phyloP scores from a whole-genome alignment of 139 green algal genomes.

The Ettlia oleoabundans region DNA sequence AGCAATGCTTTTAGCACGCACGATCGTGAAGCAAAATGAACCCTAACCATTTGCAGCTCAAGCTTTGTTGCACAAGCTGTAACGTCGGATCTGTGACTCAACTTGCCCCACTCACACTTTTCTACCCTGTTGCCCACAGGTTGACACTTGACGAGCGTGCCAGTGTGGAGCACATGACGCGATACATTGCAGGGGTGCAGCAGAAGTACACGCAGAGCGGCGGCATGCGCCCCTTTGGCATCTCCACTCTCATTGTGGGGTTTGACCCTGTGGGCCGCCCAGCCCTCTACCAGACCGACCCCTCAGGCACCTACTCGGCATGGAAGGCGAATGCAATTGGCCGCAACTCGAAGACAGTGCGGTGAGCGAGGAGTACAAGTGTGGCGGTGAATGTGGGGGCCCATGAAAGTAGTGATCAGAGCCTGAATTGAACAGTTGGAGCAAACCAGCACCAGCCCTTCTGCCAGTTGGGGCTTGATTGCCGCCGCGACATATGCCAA shows the following conservation, averaged over 20 bases:
- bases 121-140: neutral
- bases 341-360: conserved; percentile 95
- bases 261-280: conserved; percentile 81
- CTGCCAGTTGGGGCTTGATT: too few relatives aligned
- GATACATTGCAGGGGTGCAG: conserved; percentile 85
- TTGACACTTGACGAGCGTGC: conserved; percentile 89
- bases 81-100: too few relatives aligned
- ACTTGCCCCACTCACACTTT: too few relatives aligned
- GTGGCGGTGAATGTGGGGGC: neutral
- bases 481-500: too few relatives aligned
- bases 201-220: conserved; percentile 98
- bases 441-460: too few relatives aligned
- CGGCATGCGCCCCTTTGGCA: conserved; percentile 97
- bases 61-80: too few relatives aligned
- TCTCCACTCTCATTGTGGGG: conserved; percentile 96
- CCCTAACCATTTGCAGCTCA: too few relatives aligned
- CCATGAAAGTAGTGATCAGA: neutral
- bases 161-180: conserved; percentile 93
- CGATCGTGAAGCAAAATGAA: too few relatives aligned
- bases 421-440: neutral
- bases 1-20: neutral
- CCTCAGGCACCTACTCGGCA: conserved; percentile 92
- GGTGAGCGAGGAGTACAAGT: conserved; percentile 42
- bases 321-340: conserved; percentile 99
- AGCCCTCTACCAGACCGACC: conserved; percentile 95